Conservation (phyloP, 441 rosid species). For the Gossypium davidsonii region DNA sequence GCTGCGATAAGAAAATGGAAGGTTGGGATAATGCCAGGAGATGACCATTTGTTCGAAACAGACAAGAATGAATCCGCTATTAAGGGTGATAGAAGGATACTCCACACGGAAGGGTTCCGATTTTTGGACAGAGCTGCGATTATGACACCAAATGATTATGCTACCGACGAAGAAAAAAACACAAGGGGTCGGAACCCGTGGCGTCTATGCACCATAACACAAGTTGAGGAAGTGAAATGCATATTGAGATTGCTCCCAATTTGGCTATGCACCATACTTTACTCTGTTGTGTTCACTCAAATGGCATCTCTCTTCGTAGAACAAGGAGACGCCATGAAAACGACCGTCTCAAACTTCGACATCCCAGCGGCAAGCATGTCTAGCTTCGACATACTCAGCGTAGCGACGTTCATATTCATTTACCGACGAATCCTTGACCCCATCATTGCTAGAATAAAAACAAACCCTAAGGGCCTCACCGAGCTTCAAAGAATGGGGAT, state of each 20-base stretch:
- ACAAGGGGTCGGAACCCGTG: constrained; percentile 25
- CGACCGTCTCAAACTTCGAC: constrained; percentile 32
- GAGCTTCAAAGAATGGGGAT: constrained; percentile 69
- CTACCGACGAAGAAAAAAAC: constrained; percentile 15
- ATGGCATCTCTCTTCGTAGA: constrained; percentile 73
- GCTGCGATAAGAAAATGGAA: constrained; percentile 51
- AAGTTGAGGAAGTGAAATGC: constrained; percentile 78
- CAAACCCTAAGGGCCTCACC: constrained; percentile 37
- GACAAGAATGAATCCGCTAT: constrained; percentile 26
- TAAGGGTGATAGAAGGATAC: constrained; percentile 41
- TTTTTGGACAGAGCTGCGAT: constrained; percentile 65
- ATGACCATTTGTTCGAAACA: constrained; percentile 28
- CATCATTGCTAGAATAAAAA: constrained; percentile 31
- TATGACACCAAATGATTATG: constrained; percentile 38
- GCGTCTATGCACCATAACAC: constrained; percentile 56
- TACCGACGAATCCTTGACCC: constrained; percentile 57
- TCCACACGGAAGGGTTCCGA: constrained; percentile 59
- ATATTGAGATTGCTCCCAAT: constrained; percentile 53
- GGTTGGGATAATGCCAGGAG: constrained; percentile 22
- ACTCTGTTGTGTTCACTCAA: constrained; percentile 73
- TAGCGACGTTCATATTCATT: constrained; percentile 49
- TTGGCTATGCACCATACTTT: constrained; percentile 72
- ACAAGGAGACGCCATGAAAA: constrained; percentile 70
- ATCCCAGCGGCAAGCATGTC: constrained; percentile 75
- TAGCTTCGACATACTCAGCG: constrained; percentile 63